These are phyloP conservation scores for Grammothele lineata DNA, from an alignment of 768 basidiomycete species.

Conservation along the genomic window DNA sequence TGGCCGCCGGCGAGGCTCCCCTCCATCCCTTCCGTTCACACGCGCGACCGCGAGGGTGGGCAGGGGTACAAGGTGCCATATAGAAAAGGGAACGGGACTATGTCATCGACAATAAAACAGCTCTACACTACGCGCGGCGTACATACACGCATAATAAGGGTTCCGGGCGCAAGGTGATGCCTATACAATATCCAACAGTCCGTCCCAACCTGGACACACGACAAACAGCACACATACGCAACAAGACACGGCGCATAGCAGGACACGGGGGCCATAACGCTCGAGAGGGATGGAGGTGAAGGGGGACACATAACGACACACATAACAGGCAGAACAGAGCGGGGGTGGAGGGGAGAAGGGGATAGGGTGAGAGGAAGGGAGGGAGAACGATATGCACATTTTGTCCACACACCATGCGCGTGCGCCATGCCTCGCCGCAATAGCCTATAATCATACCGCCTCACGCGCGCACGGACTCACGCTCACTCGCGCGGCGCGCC, in stretches of 20 bases:
- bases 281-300: neutral
- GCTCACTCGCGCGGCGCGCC: slow-evolving; percentile 17
- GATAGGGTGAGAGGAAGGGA: neutral
- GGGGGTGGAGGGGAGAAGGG: neutral
- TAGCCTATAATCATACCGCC: no score
- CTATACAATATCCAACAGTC: slow-evolving; percentile 16
- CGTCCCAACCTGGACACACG: neutral
- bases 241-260: neutral
- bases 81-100: no score
- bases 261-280: no score
- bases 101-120: slow-evolving; percentile 3
- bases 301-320: neutral
- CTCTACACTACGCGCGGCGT: slow-evolving; percentile 13
- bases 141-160: slow-evolving; percentile 18
- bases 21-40: no score
- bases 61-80: no score
- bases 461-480: no score
- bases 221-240: slow-evolving; percentile 1
- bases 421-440: neutral
- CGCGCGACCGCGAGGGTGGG: no score
- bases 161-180: slow-evolving; percentile 2
- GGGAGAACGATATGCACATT: slow-evolving; percentile 3
- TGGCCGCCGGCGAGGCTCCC: neutral
- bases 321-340: neutral
- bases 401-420: no score